Evolutionary conservation across 2,329 filamentous ascomycete genomes (phyloP).

Genomic region (Neodidymelliopsis sp.): DNA sequence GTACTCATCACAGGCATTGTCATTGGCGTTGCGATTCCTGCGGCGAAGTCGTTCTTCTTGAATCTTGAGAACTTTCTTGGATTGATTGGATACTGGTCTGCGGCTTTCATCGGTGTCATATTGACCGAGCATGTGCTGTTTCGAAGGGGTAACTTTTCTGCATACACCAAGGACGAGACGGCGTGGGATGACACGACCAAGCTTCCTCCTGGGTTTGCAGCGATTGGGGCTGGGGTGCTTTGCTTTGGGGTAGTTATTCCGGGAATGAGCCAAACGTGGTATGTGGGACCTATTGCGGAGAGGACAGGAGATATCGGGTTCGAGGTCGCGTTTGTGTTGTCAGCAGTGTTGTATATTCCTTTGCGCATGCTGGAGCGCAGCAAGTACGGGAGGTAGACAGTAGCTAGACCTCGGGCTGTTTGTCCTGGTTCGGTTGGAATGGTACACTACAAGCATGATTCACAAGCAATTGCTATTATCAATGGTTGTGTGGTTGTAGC

Average conservation of each 20-base stretch:
- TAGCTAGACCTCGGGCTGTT: background rate
- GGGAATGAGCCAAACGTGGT: conserved; percentile 68
- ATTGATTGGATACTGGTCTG: conserved; percentile 47
- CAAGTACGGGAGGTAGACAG: conserved; percentile 27
- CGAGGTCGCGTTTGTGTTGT: conserved; percentile 65
- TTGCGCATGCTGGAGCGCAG: conserved; percentile 52
- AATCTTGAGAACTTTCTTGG: conserved; percentile 56
- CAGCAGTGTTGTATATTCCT: conserved; percentile 55
- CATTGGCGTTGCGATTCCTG: conserved; percentile 65
- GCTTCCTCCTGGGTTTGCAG: conserved; percentile 52
- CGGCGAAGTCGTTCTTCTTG: conserved; percentile 64
- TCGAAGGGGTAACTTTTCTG: conserved; percentile 38
- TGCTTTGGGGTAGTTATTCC: conserved; percentile 62
- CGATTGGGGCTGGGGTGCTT: conserved; percentile 47
- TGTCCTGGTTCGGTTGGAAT: background rate
- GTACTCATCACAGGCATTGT: conserved; percentile 65
- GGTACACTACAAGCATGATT: background rate
- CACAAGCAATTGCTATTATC: background rate
- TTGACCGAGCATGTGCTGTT: conserved; percentile 51
- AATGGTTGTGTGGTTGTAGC: background rate
- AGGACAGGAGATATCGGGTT: conserved; percentile 71
- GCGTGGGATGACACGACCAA: conserved; percentile 52
- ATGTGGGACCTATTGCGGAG: conserved; percentile 65
- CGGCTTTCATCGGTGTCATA: conserved; percentile 44
- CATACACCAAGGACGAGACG: conserved; percentile 48